phyloP scores from a whole-genome alignment of 2,329 filamentous ascomycete genomes.

The Sporothrix sp. region DNA sequence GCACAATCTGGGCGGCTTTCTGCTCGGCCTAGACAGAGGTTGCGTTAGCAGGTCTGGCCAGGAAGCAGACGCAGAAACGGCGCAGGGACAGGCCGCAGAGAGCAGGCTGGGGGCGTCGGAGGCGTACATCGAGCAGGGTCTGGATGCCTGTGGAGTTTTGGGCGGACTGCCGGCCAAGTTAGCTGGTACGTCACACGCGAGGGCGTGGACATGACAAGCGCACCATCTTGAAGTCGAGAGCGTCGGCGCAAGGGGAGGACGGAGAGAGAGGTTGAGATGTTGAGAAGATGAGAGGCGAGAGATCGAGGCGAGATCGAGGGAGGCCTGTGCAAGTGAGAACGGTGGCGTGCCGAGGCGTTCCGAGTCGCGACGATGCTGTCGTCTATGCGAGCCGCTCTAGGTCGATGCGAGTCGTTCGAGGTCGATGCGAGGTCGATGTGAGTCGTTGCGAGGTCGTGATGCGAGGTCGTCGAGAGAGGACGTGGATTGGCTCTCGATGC shows the following conservation, averaged over 20 bases:
- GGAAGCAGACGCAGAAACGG: no score
- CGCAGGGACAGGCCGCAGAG: no score
- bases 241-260: neutral
- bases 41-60: no score
- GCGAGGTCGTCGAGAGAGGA: neutral
- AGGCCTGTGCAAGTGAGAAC: no score
- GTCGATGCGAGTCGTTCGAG: neutral
- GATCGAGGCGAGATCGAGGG: no score
- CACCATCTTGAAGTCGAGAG: constrained; percentile 1
- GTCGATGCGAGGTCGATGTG: neutral
- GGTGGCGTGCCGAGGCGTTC: no score
- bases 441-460: neutral
- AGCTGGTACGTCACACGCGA: no score
- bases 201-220: neutral
- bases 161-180: constrained; percentile 81
- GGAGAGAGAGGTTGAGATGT: neutral
- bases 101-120: neutral
- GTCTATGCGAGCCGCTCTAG: no score
- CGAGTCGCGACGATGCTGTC: no score
- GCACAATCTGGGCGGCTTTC: constrained; percentile 97
- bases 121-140: constrained; percentile 89
- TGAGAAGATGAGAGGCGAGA: neutral
- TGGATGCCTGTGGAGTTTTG: constrained; percentile 98
- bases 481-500: no score
- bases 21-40: constrained; percentile 75